A percentile compares a stretch with the other conserved stretches of the same genome.
phyloP scores from a whole-genome alignment of 2,329 filamentous ascomycete species.

The Penicillium sp. region DNA sequence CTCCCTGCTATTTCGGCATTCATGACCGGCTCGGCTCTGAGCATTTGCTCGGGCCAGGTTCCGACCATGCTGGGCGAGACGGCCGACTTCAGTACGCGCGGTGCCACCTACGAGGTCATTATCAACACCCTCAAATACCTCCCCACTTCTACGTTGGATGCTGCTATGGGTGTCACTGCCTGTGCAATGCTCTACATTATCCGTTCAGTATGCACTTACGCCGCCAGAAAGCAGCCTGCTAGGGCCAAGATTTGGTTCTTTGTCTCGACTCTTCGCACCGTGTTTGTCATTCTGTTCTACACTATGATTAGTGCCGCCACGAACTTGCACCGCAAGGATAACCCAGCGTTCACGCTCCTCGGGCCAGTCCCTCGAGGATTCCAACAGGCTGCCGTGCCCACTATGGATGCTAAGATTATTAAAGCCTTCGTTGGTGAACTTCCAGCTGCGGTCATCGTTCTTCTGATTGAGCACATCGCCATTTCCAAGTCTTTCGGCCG shows the following conservation, averaged over 20 bases:
- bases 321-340: slow-evolving; percentile 64
- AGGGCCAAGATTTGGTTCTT: slow-evolving; percentile 81
- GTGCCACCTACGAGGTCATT: slow-evolving; percentile 74
- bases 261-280: slow-evolving; percentile 81
- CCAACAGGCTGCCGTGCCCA: slow-evolving; percentile 71
- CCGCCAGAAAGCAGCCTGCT: slow-evolving; percentile 66
- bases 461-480: slow-evolving; percentile 93
- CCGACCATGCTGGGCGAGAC: slow-evolving; percentile 76
- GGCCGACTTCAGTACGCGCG: slow-evolving; percentile 64
- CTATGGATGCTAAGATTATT: slow-evolving; percentile 64
- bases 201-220: slow-evolving; percentile 61
- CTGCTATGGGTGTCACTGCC: slow-evolving; percentile 82
- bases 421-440: slow-evolving; percentile 67
- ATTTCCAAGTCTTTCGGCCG: slow-evolving; percentile 96
- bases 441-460: slow-evolving; percentile 85
- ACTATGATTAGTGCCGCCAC: slow-evolving; percentile 85
- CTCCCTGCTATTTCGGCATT: slow-evolving; percentile 88
- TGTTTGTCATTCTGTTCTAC: slow-evolving; percentile 87
- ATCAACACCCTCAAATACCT: slow-evolving; percentile 78
- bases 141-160: slow-evolving; percentile 66
- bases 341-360: slow-evolving; percentile 72
- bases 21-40: slow-evolving; percentile 94
- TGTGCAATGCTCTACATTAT: slow-evolving; percentile 74
- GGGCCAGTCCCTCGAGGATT: slow-evolving; percentile 81
- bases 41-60: slow-evolving; percentile 80